Conservation (phyloP, 768 basidiomycete genomes). For the Stropharia rugosoannulata region DNA sequence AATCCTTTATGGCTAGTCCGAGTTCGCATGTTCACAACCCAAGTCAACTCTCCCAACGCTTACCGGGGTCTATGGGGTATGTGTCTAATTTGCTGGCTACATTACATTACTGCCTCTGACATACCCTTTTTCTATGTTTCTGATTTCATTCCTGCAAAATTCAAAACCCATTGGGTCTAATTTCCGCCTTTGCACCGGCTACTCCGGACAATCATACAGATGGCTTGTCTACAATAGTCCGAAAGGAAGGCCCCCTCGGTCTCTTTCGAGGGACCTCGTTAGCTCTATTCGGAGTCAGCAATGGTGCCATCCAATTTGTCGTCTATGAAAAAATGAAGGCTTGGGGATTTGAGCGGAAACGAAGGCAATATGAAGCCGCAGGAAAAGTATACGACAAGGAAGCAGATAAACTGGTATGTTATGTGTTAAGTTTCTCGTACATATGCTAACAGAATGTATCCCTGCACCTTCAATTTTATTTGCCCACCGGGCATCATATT, state of each 20-base stretch:
- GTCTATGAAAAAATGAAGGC: slow-evolving; percentile 94
- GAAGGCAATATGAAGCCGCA: slow-evolving; percentile 53
- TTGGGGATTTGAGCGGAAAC: slow-evolving; percentile 82
- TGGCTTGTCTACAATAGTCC: slow-evolving; percentile 71
- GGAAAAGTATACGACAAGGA: slow-evolving; percentile 68
- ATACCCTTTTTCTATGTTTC: not conserved
- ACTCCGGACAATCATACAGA: slow-evolving; percentile 25
- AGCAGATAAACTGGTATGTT: slow-evolving; percentile 82
- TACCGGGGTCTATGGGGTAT: slow-evolving; percentile 81
- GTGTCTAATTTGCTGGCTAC: slow-evolving; percentile 20
- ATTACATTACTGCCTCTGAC: not conserved
- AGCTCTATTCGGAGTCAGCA: slow-evolving; percentile 90
- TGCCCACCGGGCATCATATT: not conserved
- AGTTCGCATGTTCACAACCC: slow-evolving; percentile 93
- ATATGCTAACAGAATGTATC: not conserved
- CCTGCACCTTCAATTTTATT: not conserved
- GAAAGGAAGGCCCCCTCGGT: slow-evolving; percentile 73
- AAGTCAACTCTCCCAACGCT: slow-evolving; percentile 59
- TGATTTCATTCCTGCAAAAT: not conserved
- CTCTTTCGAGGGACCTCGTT: slow-evolving; percentile 87
- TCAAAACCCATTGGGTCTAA: not conserved
- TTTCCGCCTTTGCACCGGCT: not conserved
- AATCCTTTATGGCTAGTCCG: slow-evolving; percentile 99
- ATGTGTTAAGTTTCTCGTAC: not conserved
- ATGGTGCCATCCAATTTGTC: slow-evolving; percentile 95